Evolutionary conservation across 1,284 basidiomycete genomes (phyloP).

Genomic region (Irpex rosettiformis): DNA sequence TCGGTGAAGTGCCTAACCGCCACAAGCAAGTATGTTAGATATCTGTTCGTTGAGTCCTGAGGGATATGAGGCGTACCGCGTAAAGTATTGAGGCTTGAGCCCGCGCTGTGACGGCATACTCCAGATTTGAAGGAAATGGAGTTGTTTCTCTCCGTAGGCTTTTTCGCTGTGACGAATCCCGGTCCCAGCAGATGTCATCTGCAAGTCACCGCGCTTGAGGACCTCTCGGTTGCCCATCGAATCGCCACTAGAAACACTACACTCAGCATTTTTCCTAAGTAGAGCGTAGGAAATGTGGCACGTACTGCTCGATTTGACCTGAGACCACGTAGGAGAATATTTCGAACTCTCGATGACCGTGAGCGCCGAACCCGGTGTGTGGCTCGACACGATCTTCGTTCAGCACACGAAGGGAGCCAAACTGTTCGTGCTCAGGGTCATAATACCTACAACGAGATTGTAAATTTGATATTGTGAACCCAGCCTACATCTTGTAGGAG

Average conservation of each 20-base stretch:
- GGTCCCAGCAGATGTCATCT: conserved; percentile 88
- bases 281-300: conserved; percentile 6
- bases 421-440: conserved; percentile 52
- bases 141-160: conserved; percentile 51
- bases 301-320: conserved; percentile 79
- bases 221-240: conserved; percentile 89
- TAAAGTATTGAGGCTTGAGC: conserved; percentile 77
- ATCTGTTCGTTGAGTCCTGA: neutral
- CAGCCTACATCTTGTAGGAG: conserved; percentile 11
- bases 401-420: conserved; percentile 68
- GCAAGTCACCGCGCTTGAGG: conserved; percentile 83
- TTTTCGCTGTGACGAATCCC: conserved; percentile 86
- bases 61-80: conserved; percentile 41
- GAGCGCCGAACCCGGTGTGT: conserved; percentile 80
- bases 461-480: neutral
- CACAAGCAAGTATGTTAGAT: neutral
- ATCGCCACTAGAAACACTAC: conserved; percentile 59
- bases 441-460: conserved; percentile 48
- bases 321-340: conserved; percentile 86
- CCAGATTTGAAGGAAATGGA: conserved; percentile 92
- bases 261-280: neutral
- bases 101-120: conserved; percentile 55
- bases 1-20: conserved; percentile 67
- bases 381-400: conserved; percentile 90
- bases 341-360: conserved; percentile 84